phyloP scores from a whole-genome alignment of 345 rosid species.

The Pistacia atlantica region DNA sequence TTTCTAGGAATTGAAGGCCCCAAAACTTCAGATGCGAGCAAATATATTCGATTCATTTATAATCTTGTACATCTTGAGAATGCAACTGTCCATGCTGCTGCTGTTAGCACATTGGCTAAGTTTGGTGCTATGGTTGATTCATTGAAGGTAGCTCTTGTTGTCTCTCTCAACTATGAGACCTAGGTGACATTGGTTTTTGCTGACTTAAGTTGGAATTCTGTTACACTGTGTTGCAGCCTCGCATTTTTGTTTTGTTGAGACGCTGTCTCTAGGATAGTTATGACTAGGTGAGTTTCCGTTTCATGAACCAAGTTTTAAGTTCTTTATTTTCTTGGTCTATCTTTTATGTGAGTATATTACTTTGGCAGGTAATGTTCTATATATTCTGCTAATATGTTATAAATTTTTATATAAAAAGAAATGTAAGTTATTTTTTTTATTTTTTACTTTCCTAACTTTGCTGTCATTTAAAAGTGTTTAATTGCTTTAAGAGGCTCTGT shows the following conservation, averaged over 20 bases:
- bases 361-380: neutral
- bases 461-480: neutral
- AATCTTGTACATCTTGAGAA: constrained; percentile 98
- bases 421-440: too few species aligned
- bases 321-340: neutral
- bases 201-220: constrained; percentile 11
- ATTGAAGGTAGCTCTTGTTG: constrained; percentile 56
- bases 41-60: constrained; percentile 92
- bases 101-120: constrained; percentile 94
- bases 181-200: neutral
- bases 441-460: too few species aligned
- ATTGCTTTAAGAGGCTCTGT: neutral
- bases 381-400: neutral
- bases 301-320: neutral
- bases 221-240: constrained; percentile 59
- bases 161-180: neutral
- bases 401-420: neutral
- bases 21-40: constrained; percentile 90
- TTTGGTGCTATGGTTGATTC: constrained; percentile 93
- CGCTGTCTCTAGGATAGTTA: constrained; percentile 93
- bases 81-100: constrained; percentile 96
- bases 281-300: constrained; percentile 78
- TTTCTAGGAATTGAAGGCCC: constrained; percentile 98
- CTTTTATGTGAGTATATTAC: neutral
- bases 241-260: constrained; percentile 77